These are phyloP conservation scores for Fusarium sacchari DNA, from an alignment of 2,329 filamentous ascomycete genomes.

Conservation along the genomic window DNA sequence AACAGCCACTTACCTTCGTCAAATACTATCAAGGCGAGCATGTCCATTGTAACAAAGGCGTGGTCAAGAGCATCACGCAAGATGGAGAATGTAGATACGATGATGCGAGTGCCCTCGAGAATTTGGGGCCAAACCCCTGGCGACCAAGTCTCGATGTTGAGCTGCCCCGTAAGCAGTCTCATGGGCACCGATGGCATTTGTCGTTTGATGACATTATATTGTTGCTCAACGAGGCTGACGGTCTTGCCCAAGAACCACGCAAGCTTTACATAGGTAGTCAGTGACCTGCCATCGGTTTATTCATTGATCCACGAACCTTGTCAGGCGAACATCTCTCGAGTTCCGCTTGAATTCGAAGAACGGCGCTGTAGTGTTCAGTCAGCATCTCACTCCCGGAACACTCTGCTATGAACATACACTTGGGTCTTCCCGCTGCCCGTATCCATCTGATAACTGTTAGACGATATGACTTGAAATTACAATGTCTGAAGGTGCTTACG, in stretches of 20 bases:
- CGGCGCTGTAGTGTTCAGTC: conserved; percentile 59
- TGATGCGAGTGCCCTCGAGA: conserved; percentile 72
- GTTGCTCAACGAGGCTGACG: conserved; percentile 73
- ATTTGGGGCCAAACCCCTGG: conserved; percentile 73
- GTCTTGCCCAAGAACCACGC: conserved; percentile 82
- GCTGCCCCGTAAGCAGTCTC: conserved; percentile 72
- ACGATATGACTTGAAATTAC: neutral
- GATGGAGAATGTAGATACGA: conserved; percentile 81
- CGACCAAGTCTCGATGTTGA: conserved; percentile 79
- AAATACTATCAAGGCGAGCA: conserved; percentile 77
- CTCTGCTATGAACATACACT: conserved; percentile 62
- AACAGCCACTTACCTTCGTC: conserved; percentile 74
- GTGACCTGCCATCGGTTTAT: neutral
- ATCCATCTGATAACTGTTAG: conserved; percentile 70
- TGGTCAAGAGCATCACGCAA: conserved; percentile 79
- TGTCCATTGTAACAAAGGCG: conserved; percentile 74
- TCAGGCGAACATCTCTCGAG: conserved; percentile 62
- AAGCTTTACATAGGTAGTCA: conserved; percentile 52
- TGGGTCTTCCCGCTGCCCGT: conserved; percentile 84
- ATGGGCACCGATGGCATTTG: conserved; percentile 70
- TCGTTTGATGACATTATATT: conserved; percentile 66
- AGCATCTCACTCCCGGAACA: conserved; percentile 12
- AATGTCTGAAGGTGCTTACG: conserved; percentile 54
- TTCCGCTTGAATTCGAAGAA: conserved; percentile 73
- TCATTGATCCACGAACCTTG: conserved; percentile 67